Evolutionary conservation across 192 early-diverging fungal genomes (phyloP).

Genomic region (Entophlyctis luteolus): DNA sequence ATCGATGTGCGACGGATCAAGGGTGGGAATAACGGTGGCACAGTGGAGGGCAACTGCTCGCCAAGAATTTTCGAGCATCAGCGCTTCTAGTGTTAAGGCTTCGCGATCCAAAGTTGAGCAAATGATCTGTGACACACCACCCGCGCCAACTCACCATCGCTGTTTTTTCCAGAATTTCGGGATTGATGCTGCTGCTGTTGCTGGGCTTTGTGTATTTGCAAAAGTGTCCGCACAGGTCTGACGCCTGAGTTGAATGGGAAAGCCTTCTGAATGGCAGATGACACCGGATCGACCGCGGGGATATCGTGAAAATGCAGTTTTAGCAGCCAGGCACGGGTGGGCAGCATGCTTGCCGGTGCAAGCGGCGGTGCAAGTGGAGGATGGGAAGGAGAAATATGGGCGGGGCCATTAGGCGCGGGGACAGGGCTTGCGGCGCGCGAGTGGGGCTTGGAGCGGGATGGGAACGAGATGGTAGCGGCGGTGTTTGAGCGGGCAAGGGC

Average conservation of each 20-base stretch:
- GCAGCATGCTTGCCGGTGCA: not conserved
- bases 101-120: too few species aligned
- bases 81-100: slow-evolving; percentile 26
- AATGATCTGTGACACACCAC: too few species aligned
- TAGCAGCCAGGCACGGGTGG: slow-evolving; percentile 39
- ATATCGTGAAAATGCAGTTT: slow-evolving; percentile 36
- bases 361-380: not conserved
- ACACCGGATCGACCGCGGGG: slow-evolving; percentile 35
- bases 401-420: not conserved
- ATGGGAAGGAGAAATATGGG: not conserved
- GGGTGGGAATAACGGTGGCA: slow-evolving; percentile 27
- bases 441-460: not conserved
- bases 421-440: not conserved
- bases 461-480: too few species aligned
- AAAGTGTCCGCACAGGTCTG: not conserved
- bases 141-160: too few species aligned
- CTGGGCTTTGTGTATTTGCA: slow-evolving; percentile 7
- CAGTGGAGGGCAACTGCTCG: slow-evolving; percentile 31
- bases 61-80: slow-evolving; percentile 33
- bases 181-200: too few species aligned
- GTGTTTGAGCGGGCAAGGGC: too few species aligned
- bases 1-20: slow-evolving; percentile 26
- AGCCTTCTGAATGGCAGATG: slow-evolving; percentile 31
- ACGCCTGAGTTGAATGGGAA: slow-evolving; percentile 22
- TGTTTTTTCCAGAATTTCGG: slow-evolving; percentile 16